Conservation (phyloP, 768 basidiomycete species). For the Kwoniella europaea region DNA sequence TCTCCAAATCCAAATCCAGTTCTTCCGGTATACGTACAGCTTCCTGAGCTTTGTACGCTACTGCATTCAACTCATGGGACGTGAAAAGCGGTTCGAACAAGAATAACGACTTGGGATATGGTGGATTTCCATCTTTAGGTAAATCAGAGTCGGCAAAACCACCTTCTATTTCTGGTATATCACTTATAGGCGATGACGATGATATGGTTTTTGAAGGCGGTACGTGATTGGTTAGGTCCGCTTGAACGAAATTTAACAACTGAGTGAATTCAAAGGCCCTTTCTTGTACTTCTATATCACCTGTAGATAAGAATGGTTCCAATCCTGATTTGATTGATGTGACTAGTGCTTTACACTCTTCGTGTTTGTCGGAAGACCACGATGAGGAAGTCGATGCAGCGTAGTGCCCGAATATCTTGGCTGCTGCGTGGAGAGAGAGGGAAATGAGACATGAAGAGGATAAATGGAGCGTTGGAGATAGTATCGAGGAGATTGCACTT, state of each 20-base stretch:
- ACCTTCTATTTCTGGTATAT: conserved; percentile 51
- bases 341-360: conserved; percentile 70
- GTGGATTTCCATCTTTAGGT: conserved; percentile 58
- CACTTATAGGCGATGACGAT: not conserved
- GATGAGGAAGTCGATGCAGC: conserved; percentile 72
- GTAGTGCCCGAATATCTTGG: conserved; percentile 88
- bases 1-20: conserved; percentile 82
- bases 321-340: conserved; percentile 69
- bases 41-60: conserved; percentile 77
- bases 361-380: conserved; percentile 76
- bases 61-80: conserved; percentile 80
- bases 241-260: conserved; percentile 48
- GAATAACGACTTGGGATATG: conserved; percentile 86
- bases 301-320: conserved; percentile 65
- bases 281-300: conserved; percentile 89
- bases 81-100: conserved; percentile 80
- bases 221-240: conserved; percentile 43
- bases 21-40: conserved; percentile 81
- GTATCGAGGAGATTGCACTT: conserved; percentile 67
- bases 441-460: conserved; percentile 68
- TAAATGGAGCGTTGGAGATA: conserved; percentile 61
- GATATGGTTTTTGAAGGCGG: conserved; percentile 21
- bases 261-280: conserved; percentile 59
- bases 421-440: conserved; percentile 78
- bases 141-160: conserved; percentile 52